Evolutionary conservation across 2,329 filamentous ascomycete species (phyloP).

Genomic region (Ceratocystis cacaofunesta): DNA sequence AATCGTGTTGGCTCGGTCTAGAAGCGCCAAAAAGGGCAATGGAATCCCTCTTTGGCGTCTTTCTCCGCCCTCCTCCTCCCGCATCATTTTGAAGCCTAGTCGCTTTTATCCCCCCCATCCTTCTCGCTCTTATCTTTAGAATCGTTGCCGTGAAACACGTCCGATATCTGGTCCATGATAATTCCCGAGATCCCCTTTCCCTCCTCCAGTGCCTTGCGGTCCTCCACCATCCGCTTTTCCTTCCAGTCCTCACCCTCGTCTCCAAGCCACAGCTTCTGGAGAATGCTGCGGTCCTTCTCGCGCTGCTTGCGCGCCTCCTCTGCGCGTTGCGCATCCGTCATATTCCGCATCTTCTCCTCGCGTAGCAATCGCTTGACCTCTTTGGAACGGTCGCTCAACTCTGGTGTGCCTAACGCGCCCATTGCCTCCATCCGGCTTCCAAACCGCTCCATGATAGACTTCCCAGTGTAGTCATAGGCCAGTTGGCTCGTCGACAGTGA

Average conservation of each 20-base stretch:
- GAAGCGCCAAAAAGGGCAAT: neutral
- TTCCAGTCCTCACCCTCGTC: constrained; percentile 40
- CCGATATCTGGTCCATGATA: constrained; percentile 41
- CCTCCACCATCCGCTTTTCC: constrained; percentile 35
- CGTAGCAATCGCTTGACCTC: constrained; percentile 33
- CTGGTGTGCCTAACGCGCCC: constrained; percentile 24
- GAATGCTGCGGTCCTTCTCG: constrained; percentile 21
- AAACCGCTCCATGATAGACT: constrained; percentile 36
- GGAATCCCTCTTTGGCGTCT: neutral
- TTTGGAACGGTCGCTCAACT: constrained; percentile 42
- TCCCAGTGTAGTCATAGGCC: constrained; percentile 40
- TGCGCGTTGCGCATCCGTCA: constrained; percentile 23
- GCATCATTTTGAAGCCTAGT: neutral
- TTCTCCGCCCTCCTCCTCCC: neutral
- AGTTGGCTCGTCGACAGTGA: constrained; percentile 42
- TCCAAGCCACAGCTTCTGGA: constrained; percentile 44
- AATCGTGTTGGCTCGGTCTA: neutral
- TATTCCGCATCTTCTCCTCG: constrained; percentile 29
- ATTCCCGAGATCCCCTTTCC: constrained; percentile 42
- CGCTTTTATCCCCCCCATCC: constrained; percentile 6
- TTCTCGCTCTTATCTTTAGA: constrained; percentile 4
- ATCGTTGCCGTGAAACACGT: constrained; percentile 33
- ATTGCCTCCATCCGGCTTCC: constrained; percentile 30
- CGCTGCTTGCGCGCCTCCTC: constrained; percentile 23
- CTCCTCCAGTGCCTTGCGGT: constrained; percentile 38